Percentiles rank a stretch among this genome's conserved stretches.
These are phyloP conservation scores for Leishmania lainsoni DNA, from an alignment of 208 protist genomes.

Conservation along the genomic window DNA sequence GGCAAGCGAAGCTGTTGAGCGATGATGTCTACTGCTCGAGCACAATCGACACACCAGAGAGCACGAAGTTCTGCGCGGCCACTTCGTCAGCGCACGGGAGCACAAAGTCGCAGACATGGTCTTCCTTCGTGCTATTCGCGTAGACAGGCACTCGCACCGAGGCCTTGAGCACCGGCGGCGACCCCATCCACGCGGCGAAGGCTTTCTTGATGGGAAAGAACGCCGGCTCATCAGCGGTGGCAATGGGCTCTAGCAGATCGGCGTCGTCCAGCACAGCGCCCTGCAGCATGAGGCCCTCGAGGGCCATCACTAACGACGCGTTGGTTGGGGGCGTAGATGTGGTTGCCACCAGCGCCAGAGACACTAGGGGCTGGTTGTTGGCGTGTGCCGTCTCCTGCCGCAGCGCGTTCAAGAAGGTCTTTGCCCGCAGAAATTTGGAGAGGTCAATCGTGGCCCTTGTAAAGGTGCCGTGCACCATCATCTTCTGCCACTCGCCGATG, in stretches of 20 bases:
- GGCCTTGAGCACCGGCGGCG: constrained; percentile 13
- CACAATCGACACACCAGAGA: constrained; percentile 88
- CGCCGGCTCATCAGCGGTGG: constrained; percentile 84
- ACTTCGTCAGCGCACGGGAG: constrained; percentile 77
- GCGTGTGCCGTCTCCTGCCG: constrained; percentile 94
- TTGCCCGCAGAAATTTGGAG: constrained; percentile 88
- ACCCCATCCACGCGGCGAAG: constrained; percentile 74
- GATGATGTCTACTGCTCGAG: constrained; percentile 62
- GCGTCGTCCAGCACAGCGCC: constrained; percentile 81
- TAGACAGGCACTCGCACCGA: constrained; percentile 87
- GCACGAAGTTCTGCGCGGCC: constrained; percentile 74
- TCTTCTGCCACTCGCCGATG: constrained; percentile 72
- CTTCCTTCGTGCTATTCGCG: constrained; percentile 79
- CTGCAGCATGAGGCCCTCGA: constrained; percentile 85
- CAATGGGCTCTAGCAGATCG: constrained; percentile 67
- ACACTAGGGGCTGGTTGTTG: constrained; percentile 77
- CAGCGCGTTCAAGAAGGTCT: constrained; percentile 96
- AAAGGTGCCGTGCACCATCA: constrained; percentile 57
- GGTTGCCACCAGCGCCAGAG: constrained; percentile 65
- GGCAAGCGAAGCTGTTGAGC: not conserved
- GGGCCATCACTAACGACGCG: constrained; percentile 49
- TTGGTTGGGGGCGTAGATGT: constrained; percentile 50
- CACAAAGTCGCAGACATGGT: constrained; percentile 83
- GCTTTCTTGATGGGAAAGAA: constrained; percentile 75
- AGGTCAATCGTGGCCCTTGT: constrained; percentile 81